A percentile compares a stretch with the other conserved stretches of the same genome.
Conservation (phyloP, 2,329 filamentous ascomycete species). For the Pseudocercospora eumusae region DNA sequence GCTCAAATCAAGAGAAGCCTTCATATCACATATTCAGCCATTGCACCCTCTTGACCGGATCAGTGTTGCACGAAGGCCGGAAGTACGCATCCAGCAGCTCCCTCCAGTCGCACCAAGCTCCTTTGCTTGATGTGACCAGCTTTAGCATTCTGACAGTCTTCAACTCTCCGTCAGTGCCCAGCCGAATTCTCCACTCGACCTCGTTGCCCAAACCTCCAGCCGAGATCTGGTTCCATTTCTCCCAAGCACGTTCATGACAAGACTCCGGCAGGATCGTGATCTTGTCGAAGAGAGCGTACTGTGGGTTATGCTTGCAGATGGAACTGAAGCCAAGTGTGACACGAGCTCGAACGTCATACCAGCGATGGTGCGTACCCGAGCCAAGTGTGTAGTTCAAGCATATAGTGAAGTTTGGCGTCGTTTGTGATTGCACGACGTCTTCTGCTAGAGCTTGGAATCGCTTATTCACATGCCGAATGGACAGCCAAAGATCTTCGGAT, state of each 20-base stretch:
- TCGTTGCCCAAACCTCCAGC: constrained; percentile 19
- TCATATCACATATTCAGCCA: not conserved
- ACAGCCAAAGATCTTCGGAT: constrained; percentile 29
- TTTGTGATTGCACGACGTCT: constrained; percentile 16
- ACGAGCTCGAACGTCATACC: constrained; percentile 30
- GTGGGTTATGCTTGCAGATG: constrained; percentile 26
- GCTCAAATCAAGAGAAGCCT: not conserved
- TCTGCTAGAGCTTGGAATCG: constrained; percentile 24
- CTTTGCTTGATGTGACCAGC: constrained; percentile 22
- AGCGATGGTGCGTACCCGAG: constrained; percentile 24
- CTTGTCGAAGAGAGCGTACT: constrained; percentile 30
- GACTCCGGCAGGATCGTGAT: constrained; percentile 24
- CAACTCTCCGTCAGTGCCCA: constrained; percentile 19
- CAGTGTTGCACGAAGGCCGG: not conserved
- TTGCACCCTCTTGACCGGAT: constrained; percentile 2
- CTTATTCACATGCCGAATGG: constrained; percentile 19
- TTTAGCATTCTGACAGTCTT: constrained; percentile 24
- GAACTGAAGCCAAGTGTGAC: constrained; percentile 26
- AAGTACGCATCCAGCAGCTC: constrained; percentile 32
- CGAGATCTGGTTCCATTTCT: constrained; percentile 32
- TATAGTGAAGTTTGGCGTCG: constrained; percentile 25
- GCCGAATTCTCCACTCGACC: constrained; percentile 29
- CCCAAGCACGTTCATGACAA: constrained; percentile 22
- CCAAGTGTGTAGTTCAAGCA: constrained; percentile 26
- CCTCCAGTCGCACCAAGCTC: constrained; percentile 31